A percentile compares a stretch with the other conserved stretches of the same genome.
Conservation (phyloP, 2,329 filamentous ascomycete genomes). For the Nothophoma quercina region DNA sequence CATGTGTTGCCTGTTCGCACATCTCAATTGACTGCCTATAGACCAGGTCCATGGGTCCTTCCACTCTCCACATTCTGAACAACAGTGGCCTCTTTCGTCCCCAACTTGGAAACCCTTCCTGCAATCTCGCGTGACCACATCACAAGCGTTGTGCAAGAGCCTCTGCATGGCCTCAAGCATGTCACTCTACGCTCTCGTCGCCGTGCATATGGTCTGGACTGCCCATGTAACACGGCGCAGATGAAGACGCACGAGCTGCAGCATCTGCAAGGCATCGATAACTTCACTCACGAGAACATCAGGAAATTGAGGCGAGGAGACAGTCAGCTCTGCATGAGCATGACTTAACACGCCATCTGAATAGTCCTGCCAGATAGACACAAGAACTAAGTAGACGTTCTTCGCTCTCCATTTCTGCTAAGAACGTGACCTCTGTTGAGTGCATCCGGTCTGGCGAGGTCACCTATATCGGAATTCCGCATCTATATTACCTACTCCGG, state of each 20-base stretch:
- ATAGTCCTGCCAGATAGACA: too few species aligned
- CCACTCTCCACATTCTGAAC: not conserved
- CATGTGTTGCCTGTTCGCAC: too few species aligned
- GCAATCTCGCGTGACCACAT: not conserved
- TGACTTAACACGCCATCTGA: too few species aligned
- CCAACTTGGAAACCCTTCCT: not conserved
- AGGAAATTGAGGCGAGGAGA: too few species aligned
- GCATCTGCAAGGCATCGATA: slow-evolving; percentile 6
- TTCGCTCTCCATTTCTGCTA: too few species aligned
- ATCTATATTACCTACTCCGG: not conserved
- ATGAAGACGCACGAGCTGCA: slow-evolving; percentile 5
- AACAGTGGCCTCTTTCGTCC: not conserved
- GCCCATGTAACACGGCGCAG: not conserved
- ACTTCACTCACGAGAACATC: too few species aligned
- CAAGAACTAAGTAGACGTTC: too few species aligned
- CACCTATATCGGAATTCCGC: not conserved
- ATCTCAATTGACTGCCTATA: too few species aligned
- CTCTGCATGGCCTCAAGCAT: not conserved
- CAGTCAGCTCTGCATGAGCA: too few species aligned
- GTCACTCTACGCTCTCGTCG: not conserved
- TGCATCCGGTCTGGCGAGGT: too few species aligned
- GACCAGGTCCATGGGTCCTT: not conserved
- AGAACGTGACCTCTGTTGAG: too few species aligned
- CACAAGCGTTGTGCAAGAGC: not conserved
- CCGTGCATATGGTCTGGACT: slow-evolving; percentile 8